Evolutionary conservation across 2,329 filamentous ascomycete species (phyloP).

Genomic region (Escovopsis sp.): DNA sequence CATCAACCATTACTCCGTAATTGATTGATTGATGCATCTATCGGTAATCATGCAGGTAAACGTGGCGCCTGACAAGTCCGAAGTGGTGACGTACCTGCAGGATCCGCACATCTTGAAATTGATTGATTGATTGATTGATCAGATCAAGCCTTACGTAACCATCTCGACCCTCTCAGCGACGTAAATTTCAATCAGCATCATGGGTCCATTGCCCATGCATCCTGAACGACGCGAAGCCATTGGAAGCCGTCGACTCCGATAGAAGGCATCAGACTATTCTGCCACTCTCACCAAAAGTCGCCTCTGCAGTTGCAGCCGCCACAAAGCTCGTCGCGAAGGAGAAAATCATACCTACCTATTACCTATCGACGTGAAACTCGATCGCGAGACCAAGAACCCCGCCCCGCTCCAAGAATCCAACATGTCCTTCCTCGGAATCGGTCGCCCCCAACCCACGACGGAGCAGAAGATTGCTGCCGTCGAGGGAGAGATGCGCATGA

Average conservation of each 20-base stretch:
- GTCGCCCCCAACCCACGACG: slow-evolving; percentile 69
- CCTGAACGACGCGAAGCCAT: too few species aligned
- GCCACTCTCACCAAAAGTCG: not conserved
- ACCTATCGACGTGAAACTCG: too few species aligned
- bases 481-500: slow-evolving; percentile 94
- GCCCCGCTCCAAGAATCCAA: slow-evolving; percentile 9
- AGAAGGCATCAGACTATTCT: not conserved
- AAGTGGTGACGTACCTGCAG: too few species aligned
- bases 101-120: too few species aligned
- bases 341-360: too few species aligned
- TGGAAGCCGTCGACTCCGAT: not conserved
- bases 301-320: not conserved
- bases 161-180: slow-evolving; percentile 8
- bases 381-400: not conserved
- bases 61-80: too few species aligned
- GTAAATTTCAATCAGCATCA: slow-evolving; percentile 11
- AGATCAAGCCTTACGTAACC: slow-evolving; percentile 12
- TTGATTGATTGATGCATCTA: too few species aligned
- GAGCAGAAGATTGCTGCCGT: slow-evolving; percentile 95
- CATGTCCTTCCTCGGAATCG: slow-evolving; percentile 34
- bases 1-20: too few species aligned
- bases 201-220: not conserved
- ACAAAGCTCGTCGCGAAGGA: not conserved
- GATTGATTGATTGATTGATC: too few species aligned
- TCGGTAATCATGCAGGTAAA: too few species aligned